Evolutionary conservation across 768 basidiomycete species (phyloP).

Genomic region (Floccularia luteovirens): DNA sequence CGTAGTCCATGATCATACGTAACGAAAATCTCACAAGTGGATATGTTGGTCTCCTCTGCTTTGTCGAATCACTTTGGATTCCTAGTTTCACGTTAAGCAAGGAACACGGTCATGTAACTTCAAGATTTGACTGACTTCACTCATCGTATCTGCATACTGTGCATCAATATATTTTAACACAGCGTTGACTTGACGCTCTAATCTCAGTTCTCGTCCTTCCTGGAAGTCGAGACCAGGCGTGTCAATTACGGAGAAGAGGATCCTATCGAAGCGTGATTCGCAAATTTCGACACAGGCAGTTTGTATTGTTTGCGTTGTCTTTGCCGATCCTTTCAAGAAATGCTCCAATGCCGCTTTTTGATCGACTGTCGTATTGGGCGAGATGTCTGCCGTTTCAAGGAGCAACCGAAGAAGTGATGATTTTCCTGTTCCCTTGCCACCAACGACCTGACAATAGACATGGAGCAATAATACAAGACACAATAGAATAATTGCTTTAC

Average conservation of each 20-base stretch:
- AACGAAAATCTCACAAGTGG: slow-evolving; percentile 55
- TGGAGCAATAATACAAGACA: slow-evolving; percentile 5
- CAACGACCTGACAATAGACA: slow-evolving; percentile 51
- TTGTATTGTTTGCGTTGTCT: slow-evolving; percentile 55
- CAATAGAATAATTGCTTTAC: slow-evolving; percentile 21
- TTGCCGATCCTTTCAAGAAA: slow-evolving; percentile 56
- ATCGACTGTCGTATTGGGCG: slow-evolving; percentile 67
- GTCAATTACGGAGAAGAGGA: slow-evolving; percentile 76
- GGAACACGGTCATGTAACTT: neutral
- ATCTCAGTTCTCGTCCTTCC: slow-evolving; percentile 63
- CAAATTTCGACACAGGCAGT: slow-evolving; percentile 74
- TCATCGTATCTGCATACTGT: slow-evolving; percentile 83
- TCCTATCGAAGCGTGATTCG: slow-evolving; percentile 76
- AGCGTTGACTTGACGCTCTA: slow-evolving; percentile 70
- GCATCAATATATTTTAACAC: slow-evolving; percentile 75
- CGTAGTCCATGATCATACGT: neutral
- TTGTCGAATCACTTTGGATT: slow-evolving; percentile 83
- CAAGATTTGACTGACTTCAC: slow-evolving; percentile 46
- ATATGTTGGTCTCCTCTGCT: slow-evolving; percentile 88
- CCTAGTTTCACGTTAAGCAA: slow-evolving; percentile 30
- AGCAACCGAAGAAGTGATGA: slow-evolving; percentile 75
- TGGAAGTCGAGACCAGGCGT: slow-evolving; percentile 80
- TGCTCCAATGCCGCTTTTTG: slow-evolving; percentile 58
- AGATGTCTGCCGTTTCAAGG: slow-evolving; percentile 79
- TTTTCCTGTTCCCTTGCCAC: slow-evolving; percentile 78